Base-by-base conservation (phyloP, 148 eudicot species). In the Vaccinium vitisidaea region DNA sequence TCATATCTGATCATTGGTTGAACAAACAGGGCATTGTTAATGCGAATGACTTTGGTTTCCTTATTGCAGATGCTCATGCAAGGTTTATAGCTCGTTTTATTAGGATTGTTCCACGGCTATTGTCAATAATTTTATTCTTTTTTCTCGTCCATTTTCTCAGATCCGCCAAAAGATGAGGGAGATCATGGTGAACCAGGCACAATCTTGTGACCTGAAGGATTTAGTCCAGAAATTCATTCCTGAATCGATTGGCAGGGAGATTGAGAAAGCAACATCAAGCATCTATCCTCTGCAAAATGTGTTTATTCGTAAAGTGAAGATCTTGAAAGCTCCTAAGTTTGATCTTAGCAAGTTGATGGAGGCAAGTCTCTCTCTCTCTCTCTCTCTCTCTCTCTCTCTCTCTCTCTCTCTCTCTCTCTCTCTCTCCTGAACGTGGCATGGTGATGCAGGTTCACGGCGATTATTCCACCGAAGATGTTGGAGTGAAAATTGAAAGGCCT, bases 151-250 rank as follows among this genome's bases (percentile, higher is more conserved):
- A 8, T 65, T 53, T 50, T 6, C 27, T 36, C 83, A 95, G 98
- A 95, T 95, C 65, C 98, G 98, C n/a, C 89, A 94, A 9, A 95
- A 94, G 93, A 95, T 95, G 98, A 80, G 90, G 65, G 98, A 95
- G 84, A 95, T 95, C 61, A 95, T 95, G 98, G 89, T 90, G 2
- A 93, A 88, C 90, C 98, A 95, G 79, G 90, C 98, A 32, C 91
- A 91, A 53, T 93, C 98, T 0, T 93, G 94, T 75, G 95, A 94
- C 73, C 90, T 95, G n/a, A 95, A 95, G 92, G 98, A 94, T 0
- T 88, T 95, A 86, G 98, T 95, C 59, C 89, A 82, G 21, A 95
- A 95, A 89, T 95, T 95, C 83, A 94, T 94, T 69, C 95, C 98
- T 0, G 97, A 95, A 87, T 92, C 97, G 0, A 95, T 95, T 86